Percentiles rank a stretch among this genome's conserved stretches.
Conservation (phyloP, 78 protist species). For the Acrasis kona region DNA sequence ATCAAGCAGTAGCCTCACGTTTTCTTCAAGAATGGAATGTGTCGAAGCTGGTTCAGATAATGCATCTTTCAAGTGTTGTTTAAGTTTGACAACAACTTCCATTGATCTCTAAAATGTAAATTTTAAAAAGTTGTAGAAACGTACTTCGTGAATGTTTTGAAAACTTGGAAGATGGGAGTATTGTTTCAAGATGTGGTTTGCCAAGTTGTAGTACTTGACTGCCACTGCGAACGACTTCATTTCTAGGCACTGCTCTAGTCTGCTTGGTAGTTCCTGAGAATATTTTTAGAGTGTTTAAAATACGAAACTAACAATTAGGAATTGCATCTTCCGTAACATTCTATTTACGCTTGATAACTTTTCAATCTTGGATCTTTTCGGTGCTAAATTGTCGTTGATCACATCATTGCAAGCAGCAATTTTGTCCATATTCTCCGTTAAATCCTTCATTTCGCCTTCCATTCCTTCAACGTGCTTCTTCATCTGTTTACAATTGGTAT, state of each 20-base stretch:
- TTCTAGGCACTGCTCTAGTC: constrained; percentile 54
- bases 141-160: constrained; percentile 25
- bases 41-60: no score
- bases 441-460: constrained; percentile 61
- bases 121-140: no score
- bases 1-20: no score
- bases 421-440: constrained; percentile 42
- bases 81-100: no score
- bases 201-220: constrained; percentile 53
- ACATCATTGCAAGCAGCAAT: constrained; percentile 33
- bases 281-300: no score
- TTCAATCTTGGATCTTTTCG: not conserved
- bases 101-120: no score
- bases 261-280: constrained; percentile 78
- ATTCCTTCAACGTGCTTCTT: constrained; percentile 70
- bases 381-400: constrained; percentile 56
- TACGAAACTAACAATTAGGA: constrained; percentile 72
- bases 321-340: constrained; percentile 41
- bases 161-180: constrained; percentile 78
- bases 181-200: constrained; percentile 48
- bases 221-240: constrained; percentile 44
- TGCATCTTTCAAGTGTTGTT: no score
- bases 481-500: no score
- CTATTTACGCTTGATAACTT: not conserved
- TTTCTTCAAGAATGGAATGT: no score